Conservation (phyloP, 1,139 yeast genomes). For the Petasospora fabianii region DNA sequence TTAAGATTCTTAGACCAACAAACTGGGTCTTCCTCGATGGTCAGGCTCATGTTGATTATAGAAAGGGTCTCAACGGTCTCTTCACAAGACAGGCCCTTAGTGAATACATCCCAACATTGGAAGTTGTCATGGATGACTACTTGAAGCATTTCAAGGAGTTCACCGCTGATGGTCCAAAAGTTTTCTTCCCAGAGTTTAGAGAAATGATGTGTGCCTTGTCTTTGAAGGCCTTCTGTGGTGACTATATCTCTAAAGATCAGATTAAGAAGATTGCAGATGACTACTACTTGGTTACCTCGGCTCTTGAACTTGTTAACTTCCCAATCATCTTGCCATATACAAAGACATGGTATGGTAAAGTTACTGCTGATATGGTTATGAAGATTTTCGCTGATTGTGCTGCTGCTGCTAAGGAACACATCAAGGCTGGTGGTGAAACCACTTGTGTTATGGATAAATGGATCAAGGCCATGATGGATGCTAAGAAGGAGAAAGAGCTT, state of each 20-base stretch:
- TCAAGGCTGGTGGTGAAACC: constrained; percentile 75
- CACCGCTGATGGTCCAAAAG: constrained; percentile 58
- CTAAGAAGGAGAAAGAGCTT: constrained; percentile 47
- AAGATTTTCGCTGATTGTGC: constrained; percentile 86
- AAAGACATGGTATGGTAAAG: constrained; percentile 96
- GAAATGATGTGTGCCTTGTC: constrained; percentile 94
- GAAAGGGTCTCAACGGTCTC: constrained; percentile 84
- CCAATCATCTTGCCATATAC: constrained; percentile 95
- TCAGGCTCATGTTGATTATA: constrained; percentile 88
- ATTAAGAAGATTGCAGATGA: constrained; percentile 85
- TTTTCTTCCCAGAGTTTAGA: constrained; percentile 90
- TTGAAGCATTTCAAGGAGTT: constrained; percentile 59
- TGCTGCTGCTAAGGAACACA: constrained; percentile 73
- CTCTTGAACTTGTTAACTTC: constrained; percentile 93
- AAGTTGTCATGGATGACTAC: constrained; percentile 76
- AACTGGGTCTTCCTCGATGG: constrained; percentile 99
- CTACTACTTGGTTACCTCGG: constrained; percentile 88
- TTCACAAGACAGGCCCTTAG: constrained; percentile 83
- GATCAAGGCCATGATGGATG: constrained; percentile 80
- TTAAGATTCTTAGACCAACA: constrained; percentile 85
- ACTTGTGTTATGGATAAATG: constrained; percentile 93
- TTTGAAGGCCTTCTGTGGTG: constrained; percentile 91
- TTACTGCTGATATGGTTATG: constrained; percentile 92
- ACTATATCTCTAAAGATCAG: constrained; percentile 87
- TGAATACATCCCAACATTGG: constrained; percentile 79